Base-by-base conservation (phyloP, 495 filamentous ascomycete species). In the Staphylotrichum tortipilum region DNA sequence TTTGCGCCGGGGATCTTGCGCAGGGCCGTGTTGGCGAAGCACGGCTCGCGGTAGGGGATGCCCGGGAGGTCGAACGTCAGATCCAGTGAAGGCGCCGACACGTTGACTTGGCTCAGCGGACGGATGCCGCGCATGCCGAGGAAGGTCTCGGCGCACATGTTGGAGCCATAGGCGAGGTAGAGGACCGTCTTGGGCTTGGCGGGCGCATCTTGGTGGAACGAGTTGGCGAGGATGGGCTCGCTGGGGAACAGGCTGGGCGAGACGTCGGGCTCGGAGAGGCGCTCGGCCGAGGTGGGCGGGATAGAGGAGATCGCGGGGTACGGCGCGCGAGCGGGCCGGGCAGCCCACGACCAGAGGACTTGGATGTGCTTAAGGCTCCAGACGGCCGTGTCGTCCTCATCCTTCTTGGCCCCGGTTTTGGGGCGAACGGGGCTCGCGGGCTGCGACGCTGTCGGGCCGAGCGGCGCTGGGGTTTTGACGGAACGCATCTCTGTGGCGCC, bases 141-240 rank as follows among this genome's bases (percentile, higher is more conserved):
- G 64, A 97, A 95, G 1, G 84, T 89, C 58, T 83, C 63, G 15
- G 82, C 73, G 44, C 70, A 76, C 48, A 98, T 78, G 63, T 97
- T 98, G 42, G 89, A 94, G 53, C 92, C 92, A 57, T 98, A 98
- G 33, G 92, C 92, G 10, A 98, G 80, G 69, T 97, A 98, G 38
- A 95, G 76, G 42, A 95, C 72, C 3, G 87, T 88, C 12, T 46
- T 42, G 14, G 60, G 51, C 6, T 43, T 43, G 17, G 43, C 22
- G 15, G 44, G 50, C 39, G 44, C 50, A 36, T 49, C 10, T 24
- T 33, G 38, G 10, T 40, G 43, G 44, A 37, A 15, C 14, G 33
- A 7, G 9, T 43, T 50, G 23, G 61, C 52, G 29, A 48, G 47
- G 38, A 65, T 45, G 12, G 62, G 58, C 12, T 59, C 59, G 50